Base-by-base conservation (phyloP, 208 protist genomes). In the Trypanosoma mega region DNA sequence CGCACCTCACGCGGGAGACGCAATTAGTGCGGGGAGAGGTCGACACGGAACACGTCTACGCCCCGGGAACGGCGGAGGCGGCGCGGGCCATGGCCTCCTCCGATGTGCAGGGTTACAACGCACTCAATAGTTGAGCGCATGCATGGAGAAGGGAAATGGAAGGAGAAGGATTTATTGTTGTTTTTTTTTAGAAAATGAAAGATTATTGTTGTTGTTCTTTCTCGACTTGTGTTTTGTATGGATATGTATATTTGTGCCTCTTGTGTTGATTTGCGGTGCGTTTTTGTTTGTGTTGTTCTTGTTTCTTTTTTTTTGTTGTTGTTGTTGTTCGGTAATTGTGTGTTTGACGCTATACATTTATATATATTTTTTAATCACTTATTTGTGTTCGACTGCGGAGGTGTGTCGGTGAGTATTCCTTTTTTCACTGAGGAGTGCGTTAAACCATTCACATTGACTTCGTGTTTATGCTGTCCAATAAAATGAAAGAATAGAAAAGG, bases 21-120 rank as follows among this genome's bases (percentile, higher is more conserved):
- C 86, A 90, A 63, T 66, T 93, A 20, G 57, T 93, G 24, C 80
- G 82, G 3, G 86, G 69, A 0, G 86, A 93, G 58, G 75, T 90
- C 48, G 72, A 87, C 48, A 63, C 81, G 26, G 56, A 55, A 20
- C 73, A 75, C 14, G 81, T 92, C 23, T 59, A 82, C 18, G 54
- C 68, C 1, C 81, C 85, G 0, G 85, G 85, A 2, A 80, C 62
- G 1, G 72, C 31, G 53, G 79, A 88, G 68, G 83, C 85, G 16
- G 75, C 60, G 51, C 68, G 61, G 45, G 80, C 80, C 1, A 39
- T 69, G 23, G 63, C 50, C 3, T 53, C 63, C 0, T 52, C 63
- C 18, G 53, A 62, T 27, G 46, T 55, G 18, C 29, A 54, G 31
- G 63, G 63, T 4, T 69, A 69, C 47, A 62, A 47, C 36, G 63